Percentiles rank a stretch among this genome's conserved stretches.
Conservation (phyloP, 352 stramenopile genomes). For the Phytophthora vignae region DNA sequence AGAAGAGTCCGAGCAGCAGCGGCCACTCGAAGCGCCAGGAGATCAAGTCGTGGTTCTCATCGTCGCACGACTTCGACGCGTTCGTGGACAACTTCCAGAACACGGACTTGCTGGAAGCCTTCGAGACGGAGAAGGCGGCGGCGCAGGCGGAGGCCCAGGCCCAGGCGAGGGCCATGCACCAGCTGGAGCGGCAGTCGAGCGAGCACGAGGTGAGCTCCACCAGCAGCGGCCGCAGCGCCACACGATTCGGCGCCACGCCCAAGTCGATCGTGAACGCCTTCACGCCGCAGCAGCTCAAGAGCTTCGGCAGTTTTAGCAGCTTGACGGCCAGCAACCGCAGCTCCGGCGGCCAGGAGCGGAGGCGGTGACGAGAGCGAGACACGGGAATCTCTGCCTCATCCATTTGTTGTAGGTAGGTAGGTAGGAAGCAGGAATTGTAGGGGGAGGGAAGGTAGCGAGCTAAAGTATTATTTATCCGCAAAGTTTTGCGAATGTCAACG, state of each 20-base stretch:
- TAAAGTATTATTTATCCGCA: conserved; percentile 65
- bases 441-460: conserved; percentile 15
- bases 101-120: conserved; percentile 55
- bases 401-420: conserved; percentile 14
- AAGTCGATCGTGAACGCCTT: conserved; percentile 51
- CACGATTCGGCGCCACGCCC: conserved; percentile 41
- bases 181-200: conserved; percentile 44
- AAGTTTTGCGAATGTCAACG: conserved; percentile 45
- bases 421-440: conserved; percentile 24
- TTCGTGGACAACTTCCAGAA: conserved; percentile 81
- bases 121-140: conserved; percentile 51
- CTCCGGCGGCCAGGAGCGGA: conserved; percentile 36
- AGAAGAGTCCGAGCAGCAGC: conserved; percentile 50
- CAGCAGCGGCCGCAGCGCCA: conserved; percentile 46
- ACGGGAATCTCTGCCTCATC: conserved; percentile 11
- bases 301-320: conserved; percentile 76
- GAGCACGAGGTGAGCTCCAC: conserved; percentile 47
- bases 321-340: conserved; percentile 45
- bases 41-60: conserved; percentile 89
- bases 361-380: conserved; percentile 29
- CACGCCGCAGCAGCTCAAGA: conserved; percentile 56
- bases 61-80: conserved; percentile 81
- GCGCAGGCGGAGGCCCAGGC: conserved; percentile 38
- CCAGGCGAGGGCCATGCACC: conserved; percentile 39
- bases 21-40: conserved; percentile 81